A percentile compares a stretch with the other conserved stretches of the same genome.
These are phyloP conservation scores for Sarocladium brachiariae DNA, from an alignment of 2,329 filamentous ascomycete genomes.

Conservation along the genomic window DNA sequence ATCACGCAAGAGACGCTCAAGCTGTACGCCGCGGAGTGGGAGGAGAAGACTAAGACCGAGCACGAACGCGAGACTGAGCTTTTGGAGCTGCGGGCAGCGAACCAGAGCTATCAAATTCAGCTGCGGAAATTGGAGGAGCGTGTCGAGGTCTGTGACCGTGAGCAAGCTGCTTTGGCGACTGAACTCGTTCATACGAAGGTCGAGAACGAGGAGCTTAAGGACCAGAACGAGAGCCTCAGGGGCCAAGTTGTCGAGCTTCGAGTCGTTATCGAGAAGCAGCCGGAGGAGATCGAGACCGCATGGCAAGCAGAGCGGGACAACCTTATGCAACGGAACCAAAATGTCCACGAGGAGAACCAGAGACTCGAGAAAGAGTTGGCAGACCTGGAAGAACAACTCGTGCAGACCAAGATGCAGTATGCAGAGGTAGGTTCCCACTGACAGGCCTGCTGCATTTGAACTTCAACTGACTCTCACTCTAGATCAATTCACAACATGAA, in stretches of 20 bases:
- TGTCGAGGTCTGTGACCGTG: slow-evolving; percentile 78
- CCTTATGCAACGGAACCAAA: slow-evolving; percentile 85
- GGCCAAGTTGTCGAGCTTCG: slow-evolving; percentile 81
- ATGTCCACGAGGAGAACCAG: slow-evolving; percentile 90
- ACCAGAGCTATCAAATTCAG: slow-evolving; percentile 61
- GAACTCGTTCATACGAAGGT: slow-evolving; percentile 90
- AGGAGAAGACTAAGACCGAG: slow-evolving; percentile 78
- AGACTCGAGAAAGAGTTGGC: slow-evolving; percentile 81
- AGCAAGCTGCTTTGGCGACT: slow-evolving; percentile 85
- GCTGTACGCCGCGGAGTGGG: slow-evolving; percentile 80
- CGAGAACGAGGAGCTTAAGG: slow-evolving; percentile 81
- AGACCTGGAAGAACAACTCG: slow-evolving; percentile 87
- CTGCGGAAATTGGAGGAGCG: slow-evolving; percentile 84
- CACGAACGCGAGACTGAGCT: slow-evolving; percentile 78
- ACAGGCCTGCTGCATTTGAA: slow-evolving; percentile 6
- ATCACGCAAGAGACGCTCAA: slow-evolving; percentile 78
- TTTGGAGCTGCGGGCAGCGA: slow-evolving; percentile 61
- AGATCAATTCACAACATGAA: slow-evolving; percentile 68
- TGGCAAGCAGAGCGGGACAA: slow-evolving; percentile 82
- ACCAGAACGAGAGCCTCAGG: slow-evolving; percentile 82
- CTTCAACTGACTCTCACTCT: too few relatives aligned
- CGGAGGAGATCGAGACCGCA: slow-evolving; percentile 75
- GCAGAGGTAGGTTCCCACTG: slow-evolving; percentile 65
- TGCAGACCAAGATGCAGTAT: slow-evolving; percentile 89
- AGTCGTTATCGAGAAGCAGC: slow-evolving; percentile 82